Base-by-base conservation (phyloP, 2,329 filamentous ascomycete genomes). In the Atkinsonella texensis region DNA sequence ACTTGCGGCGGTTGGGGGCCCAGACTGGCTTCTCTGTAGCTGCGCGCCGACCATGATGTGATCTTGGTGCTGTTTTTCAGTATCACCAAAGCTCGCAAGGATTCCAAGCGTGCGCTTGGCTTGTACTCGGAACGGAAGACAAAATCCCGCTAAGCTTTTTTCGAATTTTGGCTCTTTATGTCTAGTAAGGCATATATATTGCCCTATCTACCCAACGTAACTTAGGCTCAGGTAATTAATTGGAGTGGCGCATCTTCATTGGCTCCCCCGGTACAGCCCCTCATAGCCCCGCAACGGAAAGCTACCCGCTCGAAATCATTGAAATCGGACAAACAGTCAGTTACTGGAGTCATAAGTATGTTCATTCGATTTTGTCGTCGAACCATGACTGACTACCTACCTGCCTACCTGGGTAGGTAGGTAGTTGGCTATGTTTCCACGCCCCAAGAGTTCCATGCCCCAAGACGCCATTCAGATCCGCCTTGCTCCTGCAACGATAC, bases 1-100 rank as follows among this genome's bases (percentile, higher is more conserved):
- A 41, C 83, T 79, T 40, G 77, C 71, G 3, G 72, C 66, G 2
- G 77, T 79, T 2, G 85, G 85, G 18, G 88, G 72, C 47, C 73
- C 76, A 1, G 77, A 68, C 57, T 75, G 72, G 49, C 64, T 63
- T 13, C 65, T 58, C 31, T 57, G 59, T 7, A 66, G 53, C 17
- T 56, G 59, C 3, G 56, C 53, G 50, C 58, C 59, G 2, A 67
- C 62, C 68, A 71, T 71, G 49, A 6, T 33, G 20, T 35, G 7
- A 1, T 20, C 41, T 20, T 43, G 41, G n/a, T 6, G 41, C 20
- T 28, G 18, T 28, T 10, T 43, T 20, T 43, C 7, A 10, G 15
- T 41, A 41, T 41, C 28, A 8, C 28, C 7, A 28, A 28, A 6
- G 7, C 28, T 5, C 28, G 28, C 35, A 4, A 38, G 35, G 35